Evolutionary conservation across 441 rosid species (phyloP).

Genomic region (Gossypium aridum): DNA sequence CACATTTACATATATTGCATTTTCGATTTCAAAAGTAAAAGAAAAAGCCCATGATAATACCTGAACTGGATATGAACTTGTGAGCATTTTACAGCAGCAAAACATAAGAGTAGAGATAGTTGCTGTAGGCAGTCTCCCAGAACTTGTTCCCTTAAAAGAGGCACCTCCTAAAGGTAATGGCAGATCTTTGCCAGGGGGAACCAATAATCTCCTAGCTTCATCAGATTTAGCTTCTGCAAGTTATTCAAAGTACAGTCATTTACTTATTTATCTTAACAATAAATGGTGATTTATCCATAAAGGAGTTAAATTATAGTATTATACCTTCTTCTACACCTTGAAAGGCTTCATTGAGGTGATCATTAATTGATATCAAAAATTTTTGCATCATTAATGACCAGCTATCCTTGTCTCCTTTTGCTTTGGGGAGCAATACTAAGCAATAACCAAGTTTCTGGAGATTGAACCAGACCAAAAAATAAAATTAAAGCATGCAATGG

Average conservation of each 20-base stretch:
- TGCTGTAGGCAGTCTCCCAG: constrained; percentile 36
- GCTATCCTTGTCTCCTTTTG: constrained; percentile 66
- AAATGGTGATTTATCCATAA: constrained; percentile 11
- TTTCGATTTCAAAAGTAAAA: constrained; percentile 7
- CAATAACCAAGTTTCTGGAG: constrained; percentile 70
- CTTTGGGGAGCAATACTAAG: constrained; percentile 79
- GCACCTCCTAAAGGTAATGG: constrained; percentile 48
- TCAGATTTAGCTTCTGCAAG: constrained; percentile 51
- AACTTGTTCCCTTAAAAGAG: constrained; percentile 32
- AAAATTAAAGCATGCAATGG: not conserved
- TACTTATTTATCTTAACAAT: not conserved
- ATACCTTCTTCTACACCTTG: constrained; percentile 83
- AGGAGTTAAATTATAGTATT: constrained; percentile 1
- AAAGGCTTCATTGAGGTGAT: constrained; percentile 53
- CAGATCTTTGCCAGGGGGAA: constrained; percentile 62
- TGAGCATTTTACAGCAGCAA: constrained; percentile 62
- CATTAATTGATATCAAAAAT: constrained; percentile 53
- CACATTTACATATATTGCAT: not conserved
- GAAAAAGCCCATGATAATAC: constrained; percentile 28
- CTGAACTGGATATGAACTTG: constrained; percentile 58
- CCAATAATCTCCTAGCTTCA: constrained; percentile 54
- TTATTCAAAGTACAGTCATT: constrained; percentile 5
- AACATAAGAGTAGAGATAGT: constrained; percentile 47
- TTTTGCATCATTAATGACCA: constrained; percentile 75
- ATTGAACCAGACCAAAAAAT: constrained; percentile 7